Evolutionary conservation across 2,329 filamentous ascomycete genomes (phyloP).

Genomic region (Dryadomyces quercivorus): DNA sequence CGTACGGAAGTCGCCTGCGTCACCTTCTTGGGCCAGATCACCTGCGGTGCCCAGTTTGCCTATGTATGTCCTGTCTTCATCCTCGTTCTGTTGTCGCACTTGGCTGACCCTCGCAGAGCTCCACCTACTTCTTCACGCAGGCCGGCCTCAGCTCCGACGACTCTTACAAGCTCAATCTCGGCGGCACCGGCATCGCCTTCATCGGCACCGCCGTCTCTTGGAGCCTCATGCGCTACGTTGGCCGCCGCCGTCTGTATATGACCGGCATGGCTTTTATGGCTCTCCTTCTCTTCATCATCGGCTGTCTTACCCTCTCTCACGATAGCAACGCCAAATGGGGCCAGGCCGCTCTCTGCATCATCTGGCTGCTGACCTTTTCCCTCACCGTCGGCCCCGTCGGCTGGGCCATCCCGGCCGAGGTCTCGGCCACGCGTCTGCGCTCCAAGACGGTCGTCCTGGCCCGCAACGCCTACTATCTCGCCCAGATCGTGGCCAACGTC

Average conservation of each 20-base stretch:
- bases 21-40: constrained; percentile 29
- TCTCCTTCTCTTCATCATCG: constrained; percentile 27
- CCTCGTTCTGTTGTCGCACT: neutral
- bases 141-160: constrained; percentile 24
- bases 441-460: constrained; percentile 33
- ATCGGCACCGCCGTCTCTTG: constrained; percentile 30
- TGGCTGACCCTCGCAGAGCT: constrained; percentile 20
- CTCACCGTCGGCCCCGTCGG: constrained; percentile 29
- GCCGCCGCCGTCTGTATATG: constrained; percentile 30
- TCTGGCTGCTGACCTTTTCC: constrained; percentile 22
- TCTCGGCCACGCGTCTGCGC: constrained; percentile 32
- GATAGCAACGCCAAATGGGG: constrained; percentile 25
- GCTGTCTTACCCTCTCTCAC: constrained; percentile 24
- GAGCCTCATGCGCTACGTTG: constrained; percentile 28
- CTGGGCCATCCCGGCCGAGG: constrained; percentile 35
- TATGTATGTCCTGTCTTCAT: neutral
- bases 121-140: constrained; percentile 34
- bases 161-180: constrained; percentile 27
- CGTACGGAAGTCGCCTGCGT: constrained; percentile 31
- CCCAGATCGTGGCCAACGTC: constrained; percentile 28
- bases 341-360: constrained; percentile 25
- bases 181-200: constrained; percentile 29
- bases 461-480: constrained; percentile 29
- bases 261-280: constrained; percentile 24
- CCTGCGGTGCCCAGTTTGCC: constrained; percentile 20